phyloP scores from a whole-genome alignment of 768 basidiomycete genomes.

The Ramaria sp. region DNA sequence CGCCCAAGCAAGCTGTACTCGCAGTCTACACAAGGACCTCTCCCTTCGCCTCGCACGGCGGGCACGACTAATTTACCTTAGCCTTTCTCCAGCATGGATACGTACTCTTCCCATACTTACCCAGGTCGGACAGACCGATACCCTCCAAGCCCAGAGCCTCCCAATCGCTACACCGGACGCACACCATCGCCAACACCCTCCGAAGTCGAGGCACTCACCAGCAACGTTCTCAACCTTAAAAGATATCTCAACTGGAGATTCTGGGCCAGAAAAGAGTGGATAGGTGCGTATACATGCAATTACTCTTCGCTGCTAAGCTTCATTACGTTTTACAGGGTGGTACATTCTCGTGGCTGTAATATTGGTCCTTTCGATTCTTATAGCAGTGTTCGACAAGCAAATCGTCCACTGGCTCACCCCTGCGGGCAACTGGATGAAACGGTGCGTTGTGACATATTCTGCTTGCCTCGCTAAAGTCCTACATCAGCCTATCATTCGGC shows the following conservation, averaged over 20 bases:
- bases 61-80: background rate
- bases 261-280: constrained; percentile 7
- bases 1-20: too few species aligned
- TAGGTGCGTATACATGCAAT: background rate
- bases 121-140: background rate
- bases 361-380: constrained; percentile 38
- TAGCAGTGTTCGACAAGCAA: constrained; percentile 54
- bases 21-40: background rate
- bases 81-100: background rate
- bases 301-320: background rate
- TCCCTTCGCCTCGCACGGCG: background rate
- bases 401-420: constrained; percentile 66
- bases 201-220: constrained; percentile 10
- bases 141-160: background rate
- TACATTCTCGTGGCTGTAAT: constrained; percentile 34
- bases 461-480: background rate
- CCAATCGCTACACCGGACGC: background rate
- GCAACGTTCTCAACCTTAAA: background rate
- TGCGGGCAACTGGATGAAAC: constrained; percentile 51
- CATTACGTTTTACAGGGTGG: constrained; percentile 10
- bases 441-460: constrained; percentile 27
- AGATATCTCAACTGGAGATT: constrained; percentile 4
- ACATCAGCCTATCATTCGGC: constrained; percentile 39
- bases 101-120: background rate
- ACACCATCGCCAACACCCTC: constrained; percentile 14